These are phyloP conservation scores for Fusarium sp. DNA, from an alignment of 2,329 filamentous ascomycete genomes.

Conservation along the genomic window DNA sequence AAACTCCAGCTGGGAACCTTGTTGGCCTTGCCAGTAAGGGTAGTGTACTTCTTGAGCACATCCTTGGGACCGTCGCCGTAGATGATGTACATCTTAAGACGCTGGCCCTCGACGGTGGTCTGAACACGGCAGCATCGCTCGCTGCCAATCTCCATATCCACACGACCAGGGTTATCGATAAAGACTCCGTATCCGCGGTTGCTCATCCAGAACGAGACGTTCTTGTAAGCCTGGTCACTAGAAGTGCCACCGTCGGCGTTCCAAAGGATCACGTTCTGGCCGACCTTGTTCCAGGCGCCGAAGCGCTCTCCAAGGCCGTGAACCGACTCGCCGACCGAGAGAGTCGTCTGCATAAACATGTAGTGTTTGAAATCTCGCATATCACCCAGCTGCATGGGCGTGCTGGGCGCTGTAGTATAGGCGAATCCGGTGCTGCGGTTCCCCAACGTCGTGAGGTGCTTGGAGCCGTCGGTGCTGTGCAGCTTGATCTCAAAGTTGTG, in stretches of 20 bases:
- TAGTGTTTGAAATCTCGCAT: slow-evolving; percentile 60
- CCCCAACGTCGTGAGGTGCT: slow-evolving; percentile 51
- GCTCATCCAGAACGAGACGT: slow-evolving; percentile 73
- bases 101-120: slow-evolving; percentile 71
- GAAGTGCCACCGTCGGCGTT: slow-evolving; percentile 71
- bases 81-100: slow-evolving; percentile 77
- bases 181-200: slow-evolving; percentile 80
- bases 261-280: slow-evolving; percentile 71
- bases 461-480: slow-evolving; percentile 49
- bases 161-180: slow-evolving; percentile 72
- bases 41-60: slow-evolving; percentile 70
- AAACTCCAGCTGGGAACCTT: slow-evolving; percentile 77
- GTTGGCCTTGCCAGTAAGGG: slow-evolving; percentile 70
- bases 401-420: slow-evolving; percentile 47
- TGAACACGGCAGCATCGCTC: slow-evolving; percentile 76
- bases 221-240: slow-evolving; percentile 76
- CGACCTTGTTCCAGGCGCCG: slow-evolving; percentile 77
- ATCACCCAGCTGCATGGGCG: slow-evolving; percentile 47
- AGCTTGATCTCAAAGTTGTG: slow-evolving; percentile 52
- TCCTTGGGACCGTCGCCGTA: slow-evolving; percentile 76
- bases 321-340: slow-evolving; percentile 69
- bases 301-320: slow-evolving; percentile 80
- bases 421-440: slow-evolving; percentile 53
- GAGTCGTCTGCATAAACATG: slow-evolving; percentile 63
- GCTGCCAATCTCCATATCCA: slow-evolving; percentile 76